These are phyloP conservation scores for Debaryomyces sp. DNA, from an alignment of 1,139 yeast genomes.

Conservation along the genomic window DNA sequence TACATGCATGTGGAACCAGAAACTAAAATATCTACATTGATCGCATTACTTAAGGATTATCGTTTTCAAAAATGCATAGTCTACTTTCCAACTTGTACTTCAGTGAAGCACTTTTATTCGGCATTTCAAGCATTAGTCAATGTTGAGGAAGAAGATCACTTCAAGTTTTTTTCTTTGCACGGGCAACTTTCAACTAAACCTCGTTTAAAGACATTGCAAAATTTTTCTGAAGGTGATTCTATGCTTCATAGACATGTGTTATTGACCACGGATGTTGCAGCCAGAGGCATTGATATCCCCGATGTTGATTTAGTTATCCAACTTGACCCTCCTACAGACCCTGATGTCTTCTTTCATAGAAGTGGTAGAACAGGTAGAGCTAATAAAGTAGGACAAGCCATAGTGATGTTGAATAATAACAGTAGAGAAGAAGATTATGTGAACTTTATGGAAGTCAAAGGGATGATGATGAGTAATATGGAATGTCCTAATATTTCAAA, in stretches of 20 bases:
- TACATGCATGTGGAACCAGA: constrained; percentile 66
- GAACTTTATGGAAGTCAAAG: constrained; percentile 77
- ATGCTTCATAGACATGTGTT: constrained; percentile 56
- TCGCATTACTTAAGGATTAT: constrained; percentile 55
- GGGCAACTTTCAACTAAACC: constrained; percentile 82
- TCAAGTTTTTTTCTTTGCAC: constrained; percentile 69
- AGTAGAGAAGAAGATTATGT: constrained; percentile 77
- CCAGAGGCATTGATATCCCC: constrained; percentile 91
- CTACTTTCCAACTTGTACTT: constrained; percentile 86
- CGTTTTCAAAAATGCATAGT: constrained; percentile 78
- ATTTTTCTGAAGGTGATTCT: constrained; percentile 53
- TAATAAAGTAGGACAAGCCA: constrained; percentile 76
- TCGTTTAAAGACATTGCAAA: constrained; percentile 67
- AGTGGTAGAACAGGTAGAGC: constrained; percentile 96
- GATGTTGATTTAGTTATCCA: constrained; percentile 89
- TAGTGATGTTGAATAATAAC: constrained; percentile 69
- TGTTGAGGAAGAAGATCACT: constrained; percentile 23
- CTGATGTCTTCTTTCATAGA: constrained; percentile 84
- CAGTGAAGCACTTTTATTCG: constrained; percentile 75
- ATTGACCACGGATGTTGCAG: constrained; percentile 86
- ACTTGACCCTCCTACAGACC: constrained; percentile 89
- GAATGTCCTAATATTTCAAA: constrained; percentile 24
- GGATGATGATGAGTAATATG: constrained; percentile 54
- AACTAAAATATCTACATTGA: constrained; percentile 58
- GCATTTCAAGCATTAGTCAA: constrained; percentile 40